phyloP scores from a whole-genome alignment of 495 filamentous ascomycete species.

The Rusavskia elegans region DNA sequence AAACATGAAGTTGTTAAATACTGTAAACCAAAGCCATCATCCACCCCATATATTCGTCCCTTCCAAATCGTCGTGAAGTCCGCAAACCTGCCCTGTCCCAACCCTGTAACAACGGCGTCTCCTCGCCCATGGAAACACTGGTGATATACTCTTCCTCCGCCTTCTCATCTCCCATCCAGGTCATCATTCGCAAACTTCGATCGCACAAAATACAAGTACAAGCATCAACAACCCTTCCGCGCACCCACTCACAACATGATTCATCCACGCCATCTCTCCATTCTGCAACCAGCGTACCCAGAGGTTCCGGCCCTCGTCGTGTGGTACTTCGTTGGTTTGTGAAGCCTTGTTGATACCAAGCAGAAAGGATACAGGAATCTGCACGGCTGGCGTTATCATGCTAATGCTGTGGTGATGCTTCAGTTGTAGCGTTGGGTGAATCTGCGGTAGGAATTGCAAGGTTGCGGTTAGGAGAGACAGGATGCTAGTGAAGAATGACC shows the following conservation, averaged over 20 bases:
- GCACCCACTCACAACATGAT: neutral
- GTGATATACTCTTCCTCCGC: neutral
- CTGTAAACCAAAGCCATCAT: neutral
- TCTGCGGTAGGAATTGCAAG: neutral
- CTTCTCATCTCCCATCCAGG: neutral
- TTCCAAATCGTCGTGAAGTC: neutral
- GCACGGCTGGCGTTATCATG: neutral
- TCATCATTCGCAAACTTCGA: neutral
- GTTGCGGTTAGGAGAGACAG: neutral
- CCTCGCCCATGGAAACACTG: neutral
- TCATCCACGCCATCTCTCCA: neutral
- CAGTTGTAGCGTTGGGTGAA: neutral
- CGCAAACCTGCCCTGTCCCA: neutral
- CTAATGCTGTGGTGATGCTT: neutral
- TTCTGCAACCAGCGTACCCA: neutral
- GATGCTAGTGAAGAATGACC: neutral
- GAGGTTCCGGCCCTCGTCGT: neutral
- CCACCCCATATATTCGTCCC: neutral
- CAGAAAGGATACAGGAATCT: neutral
- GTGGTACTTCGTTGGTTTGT: neutral
- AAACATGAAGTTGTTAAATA: too few relatives aligned
- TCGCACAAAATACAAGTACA: neutral
- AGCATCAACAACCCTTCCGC: neutral
- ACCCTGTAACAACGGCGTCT: neutral
- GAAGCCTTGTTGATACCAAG: neutral